A percentile compares a stretch with the other conserved stretches of the same genome.
phyloP scores from a whole-genome alignment of 331 rosid genomes.

The Malus hybrid region DNA sequence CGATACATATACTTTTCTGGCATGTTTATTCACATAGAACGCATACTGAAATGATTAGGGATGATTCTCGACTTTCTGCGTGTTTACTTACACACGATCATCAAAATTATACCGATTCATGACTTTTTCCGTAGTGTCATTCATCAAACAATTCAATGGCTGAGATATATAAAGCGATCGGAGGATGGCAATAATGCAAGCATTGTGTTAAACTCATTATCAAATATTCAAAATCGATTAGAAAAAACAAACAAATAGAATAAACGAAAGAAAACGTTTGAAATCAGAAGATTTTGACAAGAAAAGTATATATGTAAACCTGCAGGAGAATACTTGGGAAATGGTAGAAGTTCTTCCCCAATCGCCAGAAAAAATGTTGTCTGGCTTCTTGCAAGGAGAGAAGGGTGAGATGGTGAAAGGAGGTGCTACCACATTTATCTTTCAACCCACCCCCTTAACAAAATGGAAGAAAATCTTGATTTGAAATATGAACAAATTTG shows the following conservation, averaged over 20 bases:
- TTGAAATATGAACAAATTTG: neutral
- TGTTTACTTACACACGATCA: no score
- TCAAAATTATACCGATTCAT: no score
- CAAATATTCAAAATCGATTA: no score
- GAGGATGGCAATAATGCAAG: no score
- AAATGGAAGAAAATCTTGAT: neutral
- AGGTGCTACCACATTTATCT: neutral
- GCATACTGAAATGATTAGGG: no score
- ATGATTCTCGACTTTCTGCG: no score
- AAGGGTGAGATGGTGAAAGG: conserved; percentile 12
- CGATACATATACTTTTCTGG: no score
- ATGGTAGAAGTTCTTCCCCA: neutral
- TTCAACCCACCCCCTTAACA: conserved; percentile 4
- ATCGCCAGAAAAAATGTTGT: neutral
- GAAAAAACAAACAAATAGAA: neutral
- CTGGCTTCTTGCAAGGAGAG: neutral
- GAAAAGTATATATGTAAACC: neutral
- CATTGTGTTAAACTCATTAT: no score
- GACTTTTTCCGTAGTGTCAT: no score
- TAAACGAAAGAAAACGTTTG: neutral
- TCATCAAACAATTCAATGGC: no score
- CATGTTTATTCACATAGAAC: no score
- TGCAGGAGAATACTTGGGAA: neutral
- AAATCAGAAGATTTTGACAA: neutral
- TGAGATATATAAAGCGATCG: no score